phyloP scores from a whole-genome alignment of 805 yeast genomes.

The Clavispora fructus region DNA sequence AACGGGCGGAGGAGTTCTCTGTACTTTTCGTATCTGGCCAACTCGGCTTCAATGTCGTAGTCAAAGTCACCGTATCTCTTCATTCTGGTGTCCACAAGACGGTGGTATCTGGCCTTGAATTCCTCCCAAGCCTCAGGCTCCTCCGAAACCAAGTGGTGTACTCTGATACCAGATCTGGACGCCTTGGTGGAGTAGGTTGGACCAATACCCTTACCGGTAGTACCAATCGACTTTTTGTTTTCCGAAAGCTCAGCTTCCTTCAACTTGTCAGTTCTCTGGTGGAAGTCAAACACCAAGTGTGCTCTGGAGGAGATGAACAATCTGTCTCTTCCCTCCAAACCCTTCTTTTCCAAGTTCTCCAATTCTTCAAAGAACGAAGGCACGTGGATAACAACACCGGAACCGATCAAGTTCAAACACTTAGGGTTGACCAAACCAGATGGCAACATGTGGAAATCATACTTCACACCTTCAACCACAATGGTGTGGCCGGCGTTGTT shows the following conservation, averaged over 20 bases:
- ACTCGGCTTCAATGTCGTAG: conserved; percentile 76
- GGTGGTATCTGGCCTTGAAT: conserved; percentile 70
- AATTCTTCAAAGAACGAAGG: conserved; percentile 91
- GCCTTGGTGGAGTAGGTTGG: conserved; percentile 97
- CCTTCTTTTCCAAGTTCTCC: conserved; percentile 74
- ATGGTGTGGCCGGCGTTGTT: conserved; percentile 99
- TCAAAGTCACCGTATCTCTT: conserved; percentile 93
- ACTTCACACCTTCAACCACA: conserved; percentile 81
- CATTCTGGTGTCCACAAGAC: conserved; percentile 74
- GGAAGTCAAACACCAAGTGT: conserved; percentile 95
- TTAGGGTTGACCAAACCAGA: conserved; percentile 95
- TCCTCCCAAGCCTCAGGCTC: conserved; percentile 92
- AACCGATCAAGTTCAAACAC: conserved; percentile 85
- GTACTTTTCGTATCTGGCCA: conserved; percentile 68
- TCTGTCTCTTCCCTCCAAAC: conserved; percentile 68
- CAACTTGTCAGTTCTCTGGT: conserved; percentile 92
- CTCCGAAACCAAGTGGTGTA: conserved; percentile 88
- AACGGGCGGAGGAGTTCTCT: conserved; percentile 77
- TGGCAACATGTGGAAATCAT: conserved; percentile 98
- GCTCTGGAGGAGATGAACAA: conserved; percentile 89
- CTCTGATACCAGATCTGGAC: conserved; percentile 92
- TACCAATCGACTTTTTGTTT: conserved; percentile 85
- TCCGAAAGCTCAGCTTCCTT: conserved; percentile 85
- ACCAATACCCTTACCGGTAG: conserved; percentile 98
- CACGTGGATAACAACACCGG: conserved; percentile 93